Percentiles rank a stretch among this genome's conserved stretches.
Conservation (phyloP, 2,329 filamentous ascomycete genomes). For the Cladosporium cucumerinum region DNA sequence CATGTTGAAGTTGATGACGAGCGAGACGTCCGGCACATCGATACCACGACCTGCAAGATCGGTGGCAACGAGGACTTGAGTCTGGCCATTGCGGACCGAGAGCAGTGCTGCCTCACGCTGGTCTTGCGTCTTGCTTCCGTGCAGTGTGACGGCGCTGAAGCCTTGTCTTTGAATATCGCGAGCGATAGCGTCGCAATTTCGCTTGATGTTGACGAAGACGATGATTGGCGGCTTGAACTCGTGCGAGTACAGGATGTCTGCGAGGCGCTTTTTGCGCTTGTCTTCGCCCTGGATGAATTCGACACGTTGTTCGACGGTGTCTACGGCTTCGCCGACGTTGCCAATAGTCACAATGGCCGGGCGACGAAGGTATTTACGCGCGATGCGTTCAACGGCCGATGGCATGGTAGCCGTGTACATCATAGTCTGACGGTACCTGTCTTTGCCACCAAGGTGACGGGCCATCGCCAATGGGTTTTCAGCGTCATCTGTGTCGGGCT, state of each 20-base stretch:
- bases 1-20: constrained; percentile 99
- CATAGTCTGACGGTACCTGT: constrained; percentile 95
- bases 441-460: constrained; percentile 67
- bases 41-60: constrained; percentile 97
- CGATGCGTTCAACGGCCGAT: constrained; percentile 84
- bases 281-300: constrained; percentile 90
- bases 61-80: constrained; percentile 89
- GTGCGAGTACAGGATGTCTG: constrained; percentile 77
- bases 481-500: constrained; percentile 88
- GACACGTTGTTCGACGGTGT: constrained; percentile 95
- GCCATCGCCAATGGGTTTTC: constrained; percentile 86
- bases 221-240: constrained; percentile 90
- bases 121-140: constrained; percentile 95
- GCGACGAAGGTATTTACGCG: constrained; percentile 90
- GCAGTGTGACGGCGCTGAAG: constrained; percentile 82
- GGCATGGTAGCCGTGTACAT: constrained; percentile 99
- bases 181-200: constrained; percentile 93
- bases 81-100: constrained; percentile 74
- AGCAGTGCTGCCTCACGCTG: constrained; percentile 91
- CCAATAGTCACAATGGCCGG: constrained; percentile 94
- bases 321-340: constrained; percentile 90
- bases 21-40: constrained; percentile 86
- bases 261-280: constrained; percentile 92
- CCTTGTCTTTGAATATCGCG: constrained; percentile 93
- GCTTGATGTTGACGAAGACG: constrained; percentile 99